These are phyloP conservation scores for Calonectria pauciramosa DNA, from an alignment of 2,329 filamentous ascomycete genomes.

Conservation along the genomic window DNA sequence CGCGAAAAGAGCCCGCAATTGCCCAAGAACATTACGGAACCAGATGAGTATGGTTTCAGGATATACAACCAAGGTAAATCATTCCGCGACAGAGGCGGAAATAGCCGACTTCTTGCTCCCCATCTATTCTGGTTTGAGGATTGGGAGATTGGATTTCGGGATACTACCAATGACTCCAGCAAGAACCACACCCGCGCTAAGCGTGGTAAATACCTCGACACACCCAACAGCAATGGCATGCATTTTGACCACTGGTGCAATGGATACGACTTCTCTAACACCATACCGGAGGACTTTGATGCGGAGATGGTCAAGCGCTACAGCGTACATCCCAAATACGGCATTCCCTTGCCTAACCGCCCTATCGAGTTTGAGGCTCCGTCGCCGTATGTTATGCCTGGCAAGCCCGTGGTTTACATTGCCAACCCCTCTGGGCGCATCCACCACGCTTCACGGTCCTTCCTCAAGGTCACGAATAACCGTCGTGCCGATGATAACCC, in stretches of 20 bases:
- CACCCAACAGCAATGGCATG: conserved; percentile 66
- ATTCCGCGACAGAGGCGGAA: conserved; percentile 59
- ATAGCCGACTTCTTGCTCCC: conserved; percentile 66
- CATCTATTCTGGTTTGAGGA: conserved; percentile 62
- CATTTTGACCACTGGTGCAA: conserved; percentile 68
- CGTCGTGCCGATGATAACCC: conserved; percentile 51
- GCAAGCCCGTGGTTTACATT: conserved; percentile 64
- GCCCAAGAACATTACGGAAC: conserved; percentile 57
- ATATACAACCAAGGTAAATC: conserved; percentile 57
- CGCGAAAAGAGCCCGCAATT: conserved; percentile 55
- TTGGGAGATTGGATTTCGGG: conserved; percentile 71
- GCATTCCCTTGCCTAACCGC: conserved; percentile 65
- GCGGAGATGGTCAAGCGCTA: conserved; percentile 63
- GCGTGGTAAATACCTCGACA: conserved; percentile 67
- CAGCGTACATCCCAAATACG: conserved; percentile 66
- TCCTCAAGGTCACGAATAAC: conserved; percentile 52
- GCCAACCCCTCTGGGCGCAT: conserved; percentile 62
- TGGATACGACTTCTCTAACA: conserved; percentile 65
- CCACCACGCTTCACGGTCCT: conserved; percentile 63
- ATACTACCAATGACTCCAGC: conserved; percentile 68
- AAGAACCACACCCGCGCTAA: conserved; percentile 66
- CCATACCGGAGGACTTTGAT: conserved; percentile 65
- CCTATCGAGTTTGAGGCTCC: conserved; percentile 59
- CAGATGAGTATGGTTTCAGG: conserved; percentile 67
- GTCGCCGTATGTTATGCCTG: conserved; percentile 57